Base-by-base conservation (phyloP, 441 rosid species). In the Croton setiger region DNA sequence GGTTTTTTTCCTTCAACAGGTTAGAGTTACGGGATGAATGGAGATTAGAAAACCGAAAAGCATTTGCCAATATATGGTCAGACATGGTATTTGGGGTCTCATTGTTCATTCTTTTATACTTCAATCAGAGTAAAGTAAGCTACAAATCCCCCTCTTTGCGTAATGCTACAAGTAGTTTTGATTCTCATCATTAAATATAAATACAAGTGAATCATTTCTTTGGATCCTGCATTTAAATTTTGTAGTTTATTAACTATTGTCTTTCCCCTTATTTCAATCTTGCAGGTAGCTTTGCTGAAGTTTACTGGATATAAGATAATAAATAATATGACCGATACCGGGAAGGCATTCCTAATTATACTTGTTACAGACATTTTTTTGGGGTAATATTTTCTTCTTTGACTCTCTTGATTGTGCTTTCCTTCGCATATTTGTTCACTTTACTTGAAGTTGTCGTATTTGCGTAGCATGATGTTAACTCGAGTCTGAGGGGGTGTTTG, bases 11-110 rank as follows among this genome's bases (percentile, higher is more conserved):
- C 64, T 76, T 82, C 27, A 75, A 77, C 87, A 94, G 97, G 78
- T 85, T 94, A 80, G 94, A 92, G 80, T 76, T 94, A 75, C 82
- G 87, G 68, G 99, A 94, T 31, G 90, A 94, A 64, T 82, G 85
- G 88, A 87, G 96, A 77, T 75, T 92, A 80, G 96, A 90, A 76
- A 95, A 95, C 76, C 87, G 95, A 66, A 87, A 73, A 78, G 86
- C 96, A 72, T 95, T 92, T 85, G 98, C 97, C 67, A 94, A 90
- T 80, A 87, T 94, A 77, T 94, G 90, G 97, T 92, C 97, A 5
- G 97, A 94, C 74, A 87, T 83, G 89, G 85, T 87, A 54, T 94
- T 94, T 73, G 98, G 98, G 80, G 71, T 95, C 76, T 81, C 99
- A 13, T 65, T 88, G 66, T 95, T 90, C 73, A 36, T 87, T 78